Evolutionary conservation across 768 basidiomycete species (phyloP), one percentile per base, ranked within the genome.

Genomic region (Postia placenta): DNA sequence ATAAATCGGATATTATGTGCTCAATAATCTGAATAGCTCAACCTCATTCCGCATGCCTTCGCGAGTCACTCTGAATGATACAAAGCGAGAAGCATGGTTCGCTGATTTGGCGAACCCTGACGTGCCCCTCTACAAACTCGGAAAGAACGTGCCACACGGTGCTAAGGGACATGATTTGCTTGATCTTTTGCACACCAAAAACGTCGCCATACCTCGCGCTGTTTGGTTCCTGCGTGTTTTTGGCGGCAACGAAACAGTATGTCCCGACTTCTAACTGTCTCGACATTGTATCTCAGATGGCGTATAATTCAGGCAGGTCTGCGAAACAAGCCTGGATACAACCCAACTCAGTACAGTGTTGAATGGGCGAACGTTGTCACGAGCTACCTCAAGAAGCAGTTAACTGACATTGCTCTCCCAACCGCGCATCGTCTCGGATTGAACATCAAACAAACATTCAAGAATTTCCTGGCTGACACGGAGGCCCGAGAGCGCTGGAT

Each of bases 181-280:
- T 44, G 90, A 92, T 52, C 69, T 92, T 37, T 66, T 93, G 25
- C 86, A 92, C 47, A 71, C 74, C 5, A 81, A 89, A 47, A 78
- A 83, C 49, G 85, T 92, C 23, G 85, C 84, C 5, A 85, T 90
- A 27, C 75, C 85, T 1, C 76, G 91, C 39, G 91, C 91, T 3
- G 80, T 92, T 5, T 93, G 91, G 91, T 87, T 92, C 61, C 71
- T 92, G 23, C 78, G 90, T 17, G 88, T 91, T 3, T 80, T 91
- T 57, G 91, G 91, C 22, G 88, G 85, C 17, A 91, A 92, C 56
- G 91, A 93, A 67, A 88, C 86, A 42, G 88, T 89, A 4, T 15
- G 25, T 5, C 24, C 24, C 5, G 14, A 54, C 35, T 40, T 23
- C n/a, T n/a, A n/a, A n/a, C n/a, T n/a, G n/a, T n/a, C n/a, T n/a